Conservation (phyloP, 1,139 yeast species). For the Taphrina flavorubra region DNA sequence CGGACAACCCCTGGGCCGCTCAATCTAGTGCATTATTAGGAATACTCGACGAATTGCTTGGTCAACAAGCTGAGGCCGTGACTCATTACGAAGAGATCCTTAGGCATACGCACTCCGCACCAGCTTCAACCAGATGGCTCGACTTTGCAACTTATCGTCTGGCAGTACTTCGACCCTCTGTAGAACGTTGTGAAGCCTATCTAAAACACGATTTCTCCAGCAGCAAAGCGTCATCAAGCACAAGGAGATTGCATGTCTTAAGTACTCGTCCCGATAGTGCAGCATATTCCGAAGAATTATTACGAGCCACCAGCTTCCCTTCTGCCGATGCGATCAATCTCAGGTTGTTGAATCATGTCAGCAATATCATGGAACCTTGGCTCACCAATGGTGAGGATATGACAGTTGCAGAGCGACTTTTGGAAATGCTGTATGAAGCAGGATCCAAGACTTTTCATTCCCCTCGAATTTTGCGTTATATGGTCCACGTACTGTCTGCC, state of each 20-base stretch:
- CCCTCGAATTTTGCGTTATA: conserved; percentile 54
- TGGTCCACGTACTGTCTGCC: conserved; percentile 50
- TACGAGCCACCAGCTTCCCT: conserved; percentile 13
- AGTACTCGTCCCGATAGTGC: conserved; percentile 6
- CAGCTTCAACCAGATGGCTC: conserved; percentile 7
- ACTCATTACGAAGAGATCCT: not conserved
- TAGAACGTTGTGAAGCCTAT: not conserved
- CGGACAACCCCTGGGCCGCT: not conserved
- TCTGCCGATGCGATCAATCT: conserved; percentile 18
- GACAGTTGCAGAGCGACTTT: conserved; percentile 45
- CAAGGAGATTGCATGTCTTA: conserved; percentile 1
- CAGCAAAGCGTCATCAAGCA: not conserved
- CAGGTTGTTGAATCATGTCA: conserved; percentile 2
- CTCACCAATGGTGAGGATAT: conserved; percentile 38
- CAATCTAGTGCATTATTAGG: conserved; percentile 3
- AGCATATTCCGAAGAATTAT: conserved; percentile 2
- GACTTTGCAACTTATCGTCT: conserved; percentile 2
- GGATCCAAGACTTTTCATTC: conserved; percentile 61
- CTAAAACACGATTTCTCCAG: not conserved
- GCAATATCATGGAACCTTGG: conserved; percentile 15
- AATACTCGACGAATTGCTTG: conserved; percentile 10
- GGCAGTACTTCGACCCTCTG: conserved; percentile 10
- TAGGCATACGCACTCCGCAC: not conserved
- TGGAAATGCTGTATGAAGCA: conserved; percentile 51
- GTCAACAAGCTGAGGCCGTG: conserved; percentile 1